Percentiles rank a stretch among this genome's conserved stretches.
Evolutionary conservation across 2,329 filamentous ascomycete species (phyloP).

Genomic region (Ascosphaera aggregata): DNA sequence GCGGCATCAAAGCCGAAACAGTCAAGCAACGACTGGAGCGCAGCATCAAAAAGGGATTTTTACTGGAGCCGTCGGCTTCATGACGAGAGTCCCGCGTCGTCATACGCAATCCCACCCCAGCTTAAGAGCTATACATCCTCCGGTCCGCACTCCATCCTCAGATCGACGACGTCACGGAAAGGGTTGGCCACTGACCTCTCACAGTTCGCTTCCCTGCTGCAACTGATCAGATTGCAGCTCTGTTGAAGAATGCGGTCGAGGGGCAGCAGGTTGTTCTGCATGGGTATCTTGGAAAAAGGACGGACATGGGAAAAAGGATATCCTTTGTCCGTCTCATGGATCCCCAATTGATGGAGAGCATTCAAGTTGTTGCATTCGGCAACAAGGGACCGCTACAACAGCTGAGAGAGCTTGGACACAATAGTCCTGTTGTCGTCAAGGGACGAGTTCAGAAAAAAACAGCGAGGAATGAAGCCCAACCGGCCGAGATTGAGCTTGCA

Average conservation of each 20-base stretch:
- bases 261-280: constrained; percentile 29
- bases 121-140: background rate
- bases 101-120: background rate
- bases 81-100: background rate
- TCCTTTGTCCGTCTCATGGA: constrained; percentile 41
- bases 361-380: constrained; percentile 27
- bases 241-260: constrained; percentile 11
- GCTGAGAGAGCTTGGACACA: constrained; percentile 22
- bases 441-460: constrained; percentile 24
- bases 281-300: constrained; percentile 49
- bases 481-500: constrained; percentile 31
- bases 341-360: constrained; percentile 18
- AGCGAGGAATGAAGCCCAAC: constrained; percentile 10
- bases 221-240: constrained; percentile 17
- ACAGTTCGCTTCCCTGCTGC: constrained; percentile 24
- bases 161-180: background rate
- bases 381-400: constrained; percentile 15
- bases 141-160: background rate
- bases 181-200: constrained; percentile 3
- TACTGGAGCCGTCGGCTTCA: background rate
- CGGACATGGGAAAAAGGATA: constrained; percentile 43
- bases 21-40: background rate
- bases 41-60: background rate
- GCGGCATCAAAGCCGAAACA: background rate
- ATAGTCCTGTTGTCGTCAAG: constrained; percentile 31